These are phyloP conservation scores for Diplocarpon rosae DNA, from an alignment of 2,329 filamentous ascomycete species.

Conservation along the genomic window DNA sequence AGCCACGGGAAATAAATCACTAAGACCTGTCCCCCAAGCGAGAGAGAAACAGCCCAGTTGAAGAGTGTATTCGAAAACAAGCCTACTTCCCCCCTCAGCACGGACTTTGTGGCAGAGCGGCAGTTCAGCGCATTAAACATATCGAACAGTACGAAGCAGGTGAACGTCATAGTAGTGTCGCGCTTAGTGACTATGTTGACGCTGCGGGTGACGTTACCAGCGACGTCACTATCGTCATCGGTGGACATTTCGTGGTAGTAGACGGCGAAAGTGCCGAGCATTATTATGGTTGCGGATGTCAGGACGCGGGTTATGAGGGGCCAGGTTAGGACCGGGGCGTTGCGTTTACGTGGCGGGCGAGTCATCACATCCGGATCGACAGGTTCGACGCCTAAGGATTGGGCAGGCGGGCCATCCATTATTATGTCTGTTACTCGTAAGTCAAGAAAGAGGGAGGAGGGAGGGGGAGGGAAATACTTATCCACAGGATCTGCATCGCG, in stretches of 20 bases:
- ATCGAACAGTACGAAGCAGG: slow-evolving; percentile 96
- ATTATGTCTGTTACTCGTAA: slow-evolving; percentile 64
- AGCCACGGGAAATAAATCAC: slow-evolving; percentile 94
- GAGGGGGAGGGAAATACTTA: slow-evolving; percentile 55
- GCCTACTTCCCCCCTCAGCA: slow-evolving; percentile 75
- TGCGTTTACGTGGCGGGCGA: slow-evolving; percentile 74
- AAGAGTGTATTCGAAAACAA: slow-evolving; percentile 85
- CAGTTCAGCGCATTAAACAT: slow-evolving; percentile 98
- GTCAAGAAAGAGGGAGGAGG: neutral
- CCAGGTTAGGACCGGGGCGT: slow-evolving; percentile 82
- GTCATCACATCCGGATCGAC: slow-evolving; percentile 93
- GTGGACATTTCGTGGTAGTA: slow-evolving; percentile 86
- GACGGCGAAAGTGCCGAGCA: slow-evolving; percentile 80
- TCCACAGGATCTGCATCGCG: slow-evolving; percentile 99
- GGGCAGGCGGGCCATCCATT: slow-evolving; percentile 96
- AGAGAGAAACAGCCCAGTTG: slow-evolving; percentile 87
- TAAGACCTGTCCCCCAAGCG: slow-evolving; percentile 71
- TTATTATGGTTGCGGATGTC: slow-evolving; percentile 80
- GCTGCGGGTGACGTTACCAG: too few relatives aligned
- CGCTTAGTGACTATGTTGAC: slow-evolving; percentile 68
- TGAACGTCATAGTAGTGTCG: slow-evolving; percentile 99
- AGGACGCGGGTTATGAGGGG: slow-evolving; percentile 75
- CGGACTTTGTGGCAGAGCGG: slow-evolving; percentile 79
- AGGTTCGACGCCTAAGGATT: slow-evolving; percentile 89
- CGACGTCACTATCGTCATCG: slow-evolving; percentile 32